Evolutionary conservation across 1,284 basidiomycete genomes (phyloP).

Genomic region (Coniophora puteana): DNA sequence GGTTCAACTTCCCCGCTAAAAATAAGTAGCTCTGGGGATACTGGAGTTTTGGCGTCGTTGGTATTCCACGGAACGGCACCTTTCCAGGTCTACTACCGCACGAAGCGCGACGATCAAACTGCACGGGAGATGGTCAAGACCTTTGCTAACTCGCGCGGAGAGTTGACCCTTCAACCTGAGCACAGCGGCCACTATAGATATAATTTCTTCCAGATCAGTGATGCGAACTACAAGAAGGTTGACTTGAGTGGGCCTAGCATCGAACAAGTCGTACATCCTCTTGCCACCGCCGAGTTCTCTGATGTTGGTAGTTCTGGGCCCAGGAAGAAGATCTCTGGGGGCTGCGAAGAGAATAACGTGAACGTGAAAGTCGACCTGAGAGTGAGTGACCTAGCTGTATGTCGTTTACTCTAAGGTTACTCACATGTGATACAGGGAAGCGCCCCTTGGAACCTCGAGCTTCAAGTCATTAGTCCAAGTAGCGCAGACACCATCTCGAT

Average conservation of each 20-base stretch:
- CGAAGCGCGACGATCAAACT: conserved; percentile 67
- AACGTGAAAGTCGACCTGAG: conserved; percentile 75
- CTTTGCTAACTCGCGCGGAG: conserved; percentile 74
- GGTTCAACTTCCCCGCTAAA: conserved; percentile 6
- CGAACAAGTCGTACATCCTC: conserved; percentile 84
- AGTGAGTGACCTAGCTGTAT: conserved; percentile 36
- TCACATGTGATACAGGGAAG: conserved; percentile 56
- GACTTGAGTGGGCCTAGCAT: conserved; percentile 70
- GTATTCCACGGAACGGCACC: conserved; percentile 89
- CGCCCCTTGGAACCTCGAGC: conserved; percentile 83
- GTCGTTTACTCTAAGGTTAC: neutral
- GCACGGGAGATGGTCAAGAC: conserved; percentile 54
- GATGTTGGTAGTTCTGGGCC: conserved; percentile 36
- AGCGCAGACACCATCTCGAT: conserved; percentile 59
- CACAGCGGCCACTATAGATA: conserved; percentile 89
- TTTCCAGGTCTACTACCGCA: conserved; percentile 79
- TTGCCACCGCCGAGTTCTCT: conserved; percentile 76
- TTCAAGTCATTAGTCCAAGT: conserved; percentile 71
- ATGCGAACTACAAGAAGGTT: conserved; percentile 80
- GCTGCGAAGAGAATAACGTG: conserved; percentile 72
- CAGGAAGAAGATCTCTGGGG: conserved; percentile 55
- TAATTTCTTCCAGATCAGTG: conserved; percentile 77
- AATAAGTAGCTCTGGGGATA: conserved; percentile 80
- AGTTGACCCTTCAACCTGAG: conserved; percentile 85
- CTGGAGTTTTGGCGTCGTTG: conserved; percentile 85